phyloP scores from a whole-genome alignment of 257 asterid genomes.

The Ligustrum vulgare region DNA sequence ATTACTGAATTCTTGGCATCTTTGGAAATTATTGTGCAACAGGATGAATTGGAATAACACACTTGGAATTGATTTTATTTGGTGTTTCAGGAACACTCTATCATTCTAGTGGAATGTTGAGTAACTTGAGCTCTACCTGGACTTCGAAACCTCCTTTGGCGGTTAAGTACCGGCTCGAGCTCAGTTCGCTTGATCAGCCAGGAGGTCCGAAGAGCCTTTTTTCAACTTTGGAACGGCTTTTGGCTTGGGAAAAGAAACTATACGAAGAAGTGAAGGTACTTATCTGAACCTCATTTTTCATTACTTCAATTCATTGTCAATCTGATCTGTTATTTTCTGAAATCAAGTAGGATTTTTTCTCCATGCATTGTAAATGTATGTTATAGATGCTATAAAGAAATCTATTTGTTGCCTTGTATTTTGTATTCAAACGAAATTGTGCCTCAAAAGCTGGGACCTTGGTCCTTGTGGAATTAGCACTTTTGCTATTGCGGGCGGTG shows the following conservation, averaged over 20 bases:
- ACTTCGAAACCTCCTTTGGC: conserved; percentile 96
- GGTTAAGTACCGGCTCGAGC: conserved; percentile 78
- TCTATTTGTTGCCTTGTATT: conserved; percentile 3
- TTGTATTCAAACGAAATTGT: conserved; percentile 8
- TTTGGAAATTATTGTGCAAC: too few relatives aligned
- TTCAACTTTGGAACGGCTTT: conserved; percentile 86
- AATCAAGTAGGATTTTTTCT: too few relatives aligned
- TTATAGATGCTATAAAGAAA: too few relatives aligned
- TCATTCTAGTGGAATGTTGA: conserved; percentile 94
- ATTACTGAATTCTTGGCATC: too few relatives aligned
- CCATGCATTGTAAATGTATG: too few relatives aligned
- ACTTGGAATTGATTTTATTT: conserved; percentile 9
- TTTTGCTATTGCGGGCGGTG: conserved; percentile 25
- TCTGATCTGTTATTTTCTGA: too few relatives aligned
- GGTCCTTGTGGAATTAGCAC: conserved; percentile 17
- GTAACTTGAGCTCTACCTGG: conserved; percentile 94
- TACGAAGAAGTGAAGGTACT: conserved; percentile 77
- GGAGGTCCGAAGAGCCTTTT: conserved; percentile 74
- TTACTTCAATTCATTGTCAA: not conserved
- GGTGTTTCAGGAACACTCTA: conserved; percentile 77
- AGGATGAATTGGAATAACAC: not conserved
- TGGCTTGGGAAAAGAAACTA: conserved; percentile 97
- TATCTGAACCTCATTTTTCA: conserved; percentile 14
- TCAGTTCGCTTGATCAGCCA: conserved; percentile 58
- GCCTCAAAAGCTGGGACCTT: conserved; percentile 22